Base-by-base conservation (phyloP, 352 stramenopile genomes). In the Pythium phragmiticola region DNA sequence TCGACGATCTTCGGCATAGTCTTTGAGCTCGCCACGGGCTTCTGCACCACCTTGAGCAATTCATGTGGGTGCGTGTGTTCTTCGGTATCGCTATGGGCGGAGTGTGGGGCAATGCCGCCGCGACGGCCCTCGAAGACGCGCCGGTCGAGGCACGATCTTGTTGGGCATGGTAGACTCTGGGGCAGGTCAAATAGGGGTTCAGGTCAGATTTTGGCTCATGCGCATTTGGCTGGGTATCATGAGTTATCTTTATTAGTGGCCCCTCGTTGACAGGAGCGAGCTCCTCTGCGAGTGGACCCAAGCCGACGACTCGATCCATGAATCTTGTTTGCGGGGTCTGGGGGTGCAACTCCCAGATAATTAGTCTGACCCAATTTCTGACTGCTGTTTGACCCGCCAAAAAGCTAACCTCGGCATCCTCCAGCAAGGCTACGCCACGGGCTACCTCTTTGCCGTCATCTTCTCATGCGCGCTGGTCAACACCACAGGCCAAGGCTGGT, bases 371-470 rank as follows among this genome's bases (percentile, higher is more conserved):
- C 21, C 21, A 21, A 21, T 21, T 21, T 21, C 21, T 21, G 21
- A 21, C n/a, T n/a, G n/a, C n/a, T n/a, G n/a, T n/a, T n/a, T n/a
- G n/a, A 21, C 21, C 21, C 21, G 21, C 21, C 21, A 21, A 21
- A 21, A 21, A 21, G 21, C 21, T 21, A 21, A 21, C 21, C 21
- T 21, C 21, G 0, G 21, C 21, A 83, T 83, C 51, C 68, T 83
- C 57, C 75, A 83, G 45, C 73, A 83, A 47, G 75, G 75, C 2
- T 83, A 80, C 54, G 73, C 73, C 3, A 73, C 73, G 52, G 75
- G 75, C 16, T 83, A 83, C 63, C 57, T 80, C 2, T 30, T 81
- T 14, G 73, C 70, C 16, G 63, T 74, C 11, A 63, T 83, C 17
- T 75, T 75, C 47, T 50, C 73, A 0, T 70, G 73, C 23, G 71